Conservation (phyloP, 805 yeast genomes). For the Candida schatavii region DNA sequence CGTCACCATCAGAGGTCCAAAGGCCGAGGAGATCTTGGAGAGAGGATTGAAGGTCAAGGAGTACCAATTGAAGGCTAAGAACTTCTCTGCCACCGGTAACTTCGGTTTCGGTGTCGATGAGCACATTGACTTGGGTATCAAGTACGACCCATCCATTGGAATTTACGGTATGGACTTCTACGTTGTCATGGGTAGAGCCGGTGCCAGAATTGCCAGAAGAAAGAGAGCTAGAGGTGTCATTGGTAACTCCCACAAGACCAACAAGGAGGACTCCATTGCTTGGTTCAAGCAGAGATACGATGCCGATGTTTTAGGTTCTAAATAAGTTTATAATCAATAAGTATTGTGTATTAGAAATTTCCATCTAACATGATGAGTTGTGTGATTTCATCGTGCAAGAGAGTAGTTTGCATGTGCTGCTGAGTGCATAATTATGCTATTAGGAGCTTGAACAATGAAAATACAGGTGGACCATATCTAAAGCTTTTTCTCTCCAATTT, state of each 20-base stretch:
- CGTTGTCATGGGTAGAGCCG: conserved; percentile 99
- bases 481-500: no score
- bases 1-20: conserved; percentile 99
- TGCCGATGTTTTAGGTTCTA: conserved; percentile 86
- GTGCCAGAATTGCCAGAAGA: conserved; percentile 98
- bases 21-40: conserved; percentile 92
- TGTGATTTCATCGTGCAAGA: no score
- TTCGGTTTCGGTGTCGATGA: conserved; percentile 99
- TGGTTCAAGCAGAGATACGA: conserved; percentile 99
- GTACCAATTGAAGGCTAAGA: conserved; percentile 90
- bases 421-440: no score
- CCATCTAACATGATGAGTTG: no score
- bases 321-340: conserved; percentile 39
- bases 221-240: conserved; percentile 87
- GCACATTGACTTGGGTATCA: conserved; percentile 99
- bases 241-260: conserved; percentile 91
- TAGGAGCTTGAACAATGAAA: no score
- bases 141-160: conserved; percentile 99
- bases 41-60: conserved; percentile 99
- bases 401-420: no score
- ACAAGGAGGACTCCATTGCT: conserved; percentile 89
- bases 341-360: conserved; percentile 3
- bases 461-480: no score
- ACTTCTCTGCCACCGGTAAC: conserved; percentile 99
- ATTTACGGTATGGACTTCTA: conserved; percentile 99